These are phyloP conservation scores for Cryptococcus wingfieldii DNA, from an alignment of 1,284 basidiomycete genomes.

Conservation along the genomic window DNA sequence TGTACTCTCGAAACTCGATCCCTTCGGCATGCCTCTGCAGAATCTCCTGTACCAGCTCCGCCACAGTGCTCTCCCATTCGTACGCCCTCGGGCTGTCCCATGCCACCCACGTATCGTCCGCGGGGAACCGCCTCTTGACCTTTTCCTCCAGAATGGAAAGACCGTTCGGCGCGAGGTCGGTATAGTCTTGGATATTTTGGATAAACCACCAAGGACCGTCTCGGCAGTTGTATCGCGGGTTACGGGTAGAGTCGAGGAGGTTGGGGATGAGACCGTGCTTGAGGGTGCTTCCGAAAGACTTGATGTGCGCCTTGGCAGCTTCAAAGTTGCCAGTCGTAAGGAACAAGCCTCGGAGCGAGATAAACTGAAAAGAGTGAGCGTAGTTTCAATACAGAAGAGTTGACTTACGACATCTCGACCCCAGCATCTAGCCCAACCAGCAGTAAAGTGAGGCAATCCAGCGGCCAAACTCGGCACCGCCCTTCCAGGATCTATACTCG, in stretches of 20 bases:
- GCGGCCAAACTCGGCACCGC: constrained; percentile 79
- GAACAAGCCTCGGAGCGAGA: constrained; percentile 85
- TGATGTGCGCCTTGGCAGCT: constrained; percentile 78
- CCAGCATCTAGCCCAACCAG: constrained; percentile 92
- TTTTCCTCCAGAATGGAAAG: constrained; percentile 71
- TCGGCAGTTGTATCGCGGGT: constrained; percentile 61
- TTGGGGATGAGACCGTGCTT: constrained; percentile 88
- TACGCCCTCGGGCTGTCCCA: constrained; percentile 87
- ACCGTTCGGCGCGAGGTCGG: constrained; percentile 76
- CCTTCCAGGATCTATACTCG: constrained; percentile 66
- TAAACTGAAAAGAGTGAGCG: constrained; percentile 55
- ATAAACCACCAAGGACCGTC: constrained; percentile 74
- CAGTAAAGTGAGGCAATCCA: constrained; percentile 87
- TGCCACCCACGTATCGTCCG: constrained; percentile 85
- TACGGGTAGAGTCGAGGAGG: constrained; percentile 77
- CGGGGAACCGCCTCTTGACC: constrained; percentile 86
- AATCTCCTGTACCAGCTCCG: constrained; percentile 94
- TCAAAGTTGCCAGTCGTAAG: constrained; percentile 84
- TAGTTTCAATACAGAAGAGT: not conserved
- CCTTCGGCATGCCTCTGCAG: constrained; percentile 88
- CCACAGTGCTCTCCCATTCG: constrained; percentile 71
- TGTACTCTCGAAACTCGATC: constrained; percentile 92
- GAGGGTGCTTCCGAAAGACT: constrained; percentile 77
- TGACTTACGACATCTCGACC: constrained; percentile 71
- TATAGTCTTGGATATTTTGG: constrained; percentile 96